Base-by-base conservation (phyloP, 1,284 basidiomycete species). In the Rhodofomes roseus region DNA sequence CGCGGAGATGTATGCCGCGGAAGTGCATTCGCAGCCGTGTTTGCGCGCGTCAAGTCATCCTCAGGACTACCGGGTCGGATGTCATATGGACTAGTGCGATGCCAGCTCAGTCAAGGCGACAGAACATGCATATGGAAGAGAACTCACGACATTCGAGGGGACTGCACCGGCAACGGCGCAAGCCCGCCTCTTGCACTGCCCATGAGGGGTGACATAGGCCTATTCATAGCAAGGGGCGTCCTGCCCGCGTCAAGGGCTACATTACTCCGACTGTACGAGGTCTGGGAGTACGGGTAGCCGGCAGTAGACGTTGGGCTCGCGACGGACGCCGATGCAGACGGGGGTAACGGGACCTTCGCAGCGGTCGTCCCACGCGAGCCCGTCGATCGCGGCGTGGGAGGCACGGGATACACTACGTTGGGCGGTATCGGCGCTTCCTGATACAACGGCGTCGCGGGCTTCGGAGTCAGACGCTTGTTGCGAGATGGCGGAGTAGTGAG, bases 401-500 rank as follows among this genome's bases (percentile, higher is more conserved):
- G 70, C 14, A 57, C 58, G 5, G 66, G 66, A 44, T 73, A 73
- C 25, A 55, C 44, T 22, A 68, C 41, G 7, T 63, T 65, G 9
- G 59, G n/a, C 1, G 65, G 59, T 2, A 65, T 52, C 3, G 68
- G 70, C 3, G 71, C 71, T 2, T 65, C 62, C 1, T 63, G 68
- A 53, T 73, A 73, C n/a, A 66, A 16, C 0, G 69, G 65, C 29
- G 57, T 65, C n/a, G 66, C 29, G 41, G 64, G 65, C 12, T 57
- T 53, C 11, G 31, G 31, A 7, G 64, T 54, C 9, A 63, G 36
- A 53, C 66, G 68, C 46, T 60, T 62, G 6, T 60, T 56, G 34
- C 65, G 65, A 3, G 64, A 62, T 5, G 70, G 71, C 0, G 71
- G 71, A 11, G 71, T 73, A 2, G 70, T 67, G 41, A 73, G 63